These are phyloP conservation scores for Cyberlindnera samutprakarnensis DNA, from an alignment of 805 yeast genomes.

Conservation along the genomic window DNA sequence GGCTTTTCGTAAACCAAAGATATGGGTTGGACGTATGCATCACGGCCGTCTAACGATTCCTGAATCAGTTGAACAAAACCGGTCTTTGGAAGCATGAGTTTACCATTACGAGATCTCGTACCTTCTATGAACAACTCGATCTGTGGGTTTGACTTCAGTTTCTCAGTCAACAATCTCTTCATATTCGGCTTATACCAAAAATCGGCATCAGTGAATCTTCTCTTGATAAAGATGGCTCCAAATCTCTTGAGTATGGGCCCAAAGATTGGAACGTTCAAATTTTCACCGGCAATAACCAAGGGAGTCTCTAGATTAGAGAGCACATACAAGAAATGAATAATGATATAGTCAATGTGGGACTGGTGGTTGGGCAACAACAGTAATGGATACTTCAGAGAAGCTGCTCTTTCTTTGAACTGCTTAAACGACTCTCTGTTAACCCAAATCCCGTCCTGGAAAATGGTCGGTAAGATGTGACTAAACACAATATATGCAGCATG, in stretches of 20 bases:
- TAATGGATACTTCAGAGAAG: slow-evolving; percentile 1
- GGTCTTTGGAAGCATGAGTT: slow-evolving; percentile 16
- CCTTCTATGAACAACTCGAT: slow-evolving; percentile 20
- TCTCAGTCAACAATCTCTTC: slow-evolving; percentile 7
- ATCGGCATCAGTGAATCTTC: slow-evolving; percentile 13
- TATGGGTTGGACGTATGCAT: slow-evolving; percentile 12
- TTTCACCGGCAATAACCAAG: slow-evolving; percentile 20
- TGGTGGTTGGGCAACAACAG: slow-evolving; percentile 17
- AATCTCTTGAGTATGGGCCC: slow-evolving; percentile 12
- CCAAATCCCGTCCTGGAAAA: slow-evolving; percentile 20
- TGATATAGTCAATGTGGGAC: slow-evolving; percentile 19
- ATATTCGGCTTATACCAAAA: slow-evolving; percentile 13
- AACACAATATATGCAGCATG: slow-evolving; percentile 13
- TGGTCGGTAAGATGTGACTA: slow-evolving; percentile 10
- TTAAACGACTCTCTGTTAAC: slow-evolving; percentile 10
- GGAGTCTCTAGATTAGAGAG: slow-evolving; percentile 15
- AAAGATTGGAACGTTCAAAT: slow-evolving; percentile 18
- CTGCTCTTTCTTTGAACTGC: slow-evolving; percentile 5
- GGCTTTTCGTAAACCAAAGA: slow-evolving; percentile 19
- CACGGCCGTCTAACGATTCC: slow-evolving; percentile 6
- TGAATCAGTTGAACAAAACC: slow-evolving; percentile 15
- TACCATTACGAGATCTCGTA: slow-evolving; percentile 20
- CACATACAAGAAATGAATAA: slow-evolving; percentile 14
- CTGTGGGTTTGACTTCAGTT: slow-evolving; percentile 5
- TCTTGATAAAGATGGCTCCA: slow-evolving; percentile 17